A percentile compares a stretch with the other conserved stretches of the same genome.
These are phyloP conservation scores for Globisporangium heterothallicum DNA, from an alignment of 352 stramenopile species.

Conservation along the genomic window DNA sequence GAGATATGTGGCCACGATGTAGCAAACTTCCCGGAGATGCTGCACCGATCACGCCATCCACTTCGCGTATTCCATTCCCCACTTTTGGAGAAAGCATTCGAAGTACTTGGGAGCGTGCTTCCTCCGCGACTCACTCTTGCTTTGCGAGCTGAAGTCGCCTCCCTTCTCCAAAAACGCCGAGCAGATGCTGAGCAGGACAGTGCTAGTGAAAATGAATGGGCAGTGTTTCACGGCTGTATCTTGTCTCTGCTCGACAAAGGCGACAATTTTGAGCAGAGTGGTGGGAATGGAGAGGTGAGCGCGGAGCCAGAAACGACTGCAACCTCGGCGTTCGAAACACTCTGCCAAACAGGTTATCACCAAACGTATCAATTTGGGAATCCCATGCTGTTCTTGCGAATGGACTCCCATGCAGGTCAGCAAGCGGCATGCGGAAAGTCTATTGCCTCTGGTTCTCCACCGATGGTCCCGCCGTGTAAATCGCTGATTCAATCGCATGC, in stretches of 20 bases:
- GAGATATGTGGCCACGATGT: conserved; percentile 23
- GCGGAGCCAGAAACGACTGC: conserved; percentile 5
- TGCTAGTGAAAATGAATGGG: conserved; percentile 11
- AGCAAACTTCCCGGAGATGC: conserved; percentile 10
- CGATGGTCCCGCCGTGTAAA: background rate
- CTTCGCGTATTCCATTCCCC: conserved; percentile 25
- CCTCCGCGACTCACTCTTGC: conserved; percentile 12
- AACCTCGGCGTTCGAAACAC: conserved; percentile 26
- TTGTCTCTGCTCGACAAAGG: background rate
- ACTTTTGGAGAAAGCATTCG: conserved; percentile 29
- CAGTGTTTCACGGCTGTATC: conserved; percentile 6
- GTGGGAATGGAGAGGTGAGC: background rate
- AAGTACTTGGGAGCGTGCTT: conserved; percentile 24
- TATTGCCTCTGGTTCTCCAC: background rate
- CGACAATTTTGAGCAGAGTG: background rate
- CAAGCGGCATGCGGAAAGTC: background rate
- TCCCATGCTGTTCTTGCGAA: conserved; percentile 30
- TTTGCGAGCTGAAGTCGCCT: conserved; percentile 4
- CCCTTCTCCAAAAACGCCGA: background rate
- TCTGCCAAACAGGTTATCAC: conserved; percentile 42
- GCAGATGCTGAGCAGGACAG: background rate
- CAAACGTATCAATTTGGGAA: conserved; percentile 38
- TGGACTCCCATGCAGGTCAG: conserved; percentile 19
- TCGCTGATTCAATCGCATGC: background rate
- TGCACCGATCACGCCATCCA: conserved; percentile 39